Evolutionary conservation across 1,284 basidiomycete species (phyloP).

Genomic region (Crocinoboletus sp.): DNA sequence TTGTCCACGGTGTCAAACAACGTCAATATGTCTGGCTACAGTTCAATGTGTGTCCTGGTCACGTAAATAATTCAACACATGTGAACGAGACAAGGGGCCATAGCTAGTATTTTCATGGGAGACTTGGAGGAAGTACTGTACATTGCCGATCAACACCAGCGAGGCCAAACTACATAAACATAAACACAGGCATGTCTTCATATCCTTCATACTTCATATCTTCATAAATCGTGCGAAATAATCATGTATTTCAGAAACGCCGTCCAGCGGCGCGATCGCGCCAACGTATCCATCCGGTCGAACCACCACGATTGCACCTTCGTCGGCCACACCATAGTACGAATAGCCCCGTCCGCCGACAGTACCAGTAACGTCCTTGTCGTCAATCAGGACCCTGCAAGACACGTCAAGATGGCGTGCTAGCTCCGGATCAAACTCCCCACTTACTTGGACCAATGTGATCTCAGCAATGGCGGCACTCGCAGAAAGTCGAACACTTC

Average conservation of each 20-base stretch:
- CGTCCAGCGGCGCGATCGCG: slow-evolving; percentile 47
- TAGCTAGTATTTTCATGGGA: no score
- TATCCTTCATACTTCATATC: no score
- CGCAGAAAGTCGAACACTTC: slow-evolving; percentile 43
- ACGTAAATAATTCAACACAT: no score
- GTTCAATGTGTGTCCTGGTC: no score
- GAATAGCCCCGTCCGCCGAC: slow-evolving; percentile 45
- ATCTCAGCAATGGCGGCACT: slow-evolving; percentile 46
- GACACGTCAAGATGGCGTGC: slow-evolving; percentile 5
- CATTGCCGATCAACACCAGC: no score
- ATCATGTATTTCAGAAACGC: slow-evolving; percentile 38
- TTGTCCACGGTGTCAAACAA: no score
- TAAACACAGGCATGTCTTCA: no score
- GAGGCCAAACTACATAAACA: no score
- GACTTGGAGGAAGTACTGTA: no score
- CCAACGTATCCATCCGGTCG: slow-evolving; percentile 76
- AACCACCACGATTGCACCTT: slow-evolving; percentile 61
- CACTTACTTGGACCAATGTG: slow-evolving; percentile 64
- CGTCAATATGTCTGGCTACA: no score
- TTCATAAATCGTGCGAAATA: slow-evolving; percentile 50
- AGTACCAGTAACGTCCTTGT: slow-evolving; percentile 34
- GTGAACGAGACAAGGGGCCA: no score
- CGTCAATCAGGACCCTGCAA: slow-evolving; percentile 47
- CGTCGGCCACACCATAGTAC: slow-evolving; percentile 51
- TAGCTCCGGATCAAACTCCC: neutral